These are phyloP conservation scores for Withania somnifera DNA, from an alignment of 305 asterid genomes.

Conservation along the genomic window DNA sequence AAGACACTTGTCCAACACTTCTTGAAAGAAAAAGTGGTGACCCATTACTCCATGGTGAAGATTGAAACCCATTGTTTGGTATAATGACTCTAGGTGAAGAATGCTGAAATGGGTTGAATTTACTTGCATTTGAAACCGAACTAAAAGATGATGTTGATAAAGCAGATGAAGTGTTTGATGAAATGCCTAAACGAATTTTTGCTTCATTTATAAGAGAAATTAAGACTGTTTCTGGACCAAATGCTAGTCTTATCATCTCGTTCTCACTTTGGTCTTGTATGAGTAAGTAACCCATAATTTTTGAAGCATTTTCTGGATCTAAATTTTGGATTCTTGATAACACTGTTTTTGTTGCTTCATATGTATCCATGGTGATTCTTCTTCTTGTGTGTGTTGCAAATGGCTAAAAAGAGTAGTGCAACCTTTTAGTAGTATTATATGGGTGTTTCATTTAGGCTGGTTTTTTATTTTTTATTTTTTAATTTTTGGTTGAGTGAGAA, in stretches of 20 bases:
- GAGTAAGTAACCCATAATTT: slow-evolving; percentile 77
- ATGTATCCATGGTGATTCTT: slow-evolving; percentile 85
- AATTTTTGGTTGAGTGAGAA: no score
- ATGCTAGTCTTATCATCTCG: slow-evolving; percentile 86
- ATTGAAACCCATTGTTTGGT: slow-evolving; percentile 48
- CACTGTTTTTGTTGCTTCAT: slow-evolving; percentile 69
- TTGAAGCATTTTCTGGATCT: slow-evolving; percentile 88
- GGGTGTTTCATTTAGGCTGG: no score
- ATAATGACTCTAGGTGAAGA: slow-evolving; percentile 41
- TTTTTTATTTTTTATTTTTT: no score
- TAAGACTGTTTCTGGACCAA: slow-evolving; percentile 54
- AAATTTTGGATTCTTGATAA: slow-evolving; percentile 68
- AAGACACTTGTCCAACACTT: slow-evolving; percentile 33
- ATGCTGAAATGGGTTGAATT: slow-evolving; percentile 38
- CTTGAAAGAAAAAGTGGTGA: slow-evolving; percentile 26
- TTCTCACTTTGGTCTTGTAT: slow-evolving; percentile 85
- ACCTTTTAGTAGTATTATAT: no score
- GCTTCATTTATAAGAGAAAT: slow-evolving; percentile 52
- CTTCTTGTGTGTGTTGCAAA: no score
- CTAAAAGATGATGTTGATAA: no score
- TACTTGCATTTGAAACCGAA: no score
- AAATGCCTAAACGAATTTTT: slow-evolving; percentile 30
- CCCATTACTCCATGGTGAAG: slow-evolving; percentile 28
- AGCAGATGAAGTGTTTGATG: slow-evolving; percentile 18
- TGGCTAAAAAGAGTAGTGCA: no score